Conservation (phyloP, 805 yeast genomes). For the Candida pini region DNA sequence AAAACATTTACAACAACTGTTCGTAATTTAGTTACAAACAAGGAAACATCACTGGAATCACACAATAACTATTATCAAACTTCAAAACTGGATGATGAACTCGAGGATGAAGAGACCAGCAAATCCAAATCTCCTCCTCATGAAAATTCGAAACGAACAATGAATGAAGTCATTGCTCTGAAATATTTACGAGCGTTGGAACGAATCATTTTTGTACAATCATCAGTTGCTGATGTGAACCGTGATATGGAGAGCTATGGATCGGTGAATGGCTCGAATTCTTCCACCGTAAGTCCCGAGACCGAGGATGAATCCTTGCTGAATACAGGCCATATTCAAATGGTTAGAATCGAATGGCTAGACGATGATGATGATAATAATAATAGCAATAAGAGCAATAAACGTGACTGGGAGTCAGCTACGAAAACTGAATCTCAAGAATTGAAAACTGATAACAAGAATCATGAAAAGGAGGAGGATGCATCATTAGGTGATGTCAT, state of each 20-base stretch:
- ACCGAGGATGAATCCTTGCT: not conserved
- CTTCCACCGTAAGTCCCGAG: slow-evolving; percentile 3
- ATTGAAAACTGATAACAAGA: not conserved
- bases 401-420: slow-evolving; percentile 1
- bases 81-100: not conserved
- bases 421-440: not conserved
- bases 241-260: slow-evolving; percentile 12
- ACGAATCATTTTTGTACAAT: slow-evolving; percentile 20
- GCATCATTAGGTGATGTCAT: not conserved
- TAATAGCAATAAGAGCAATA: not conserved
- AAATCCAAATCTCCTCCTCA: not conserved
- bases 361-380: slow-evolving; percentile 5
- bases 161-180: slow-evolving; percentile 17
- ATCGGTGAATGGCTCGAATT: slow-evolving; percentile 15
- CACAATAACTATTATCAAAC: slow-evolving; percentile 12
- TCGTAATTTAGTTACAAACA: slow-evolving; percentile 12
- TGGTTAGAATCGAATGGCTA: slow-evolving; percentile 16
- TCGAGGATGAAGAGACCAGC: not conserved
- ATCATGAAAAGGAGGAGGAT: not conserved
- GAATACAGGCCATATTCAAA: slow-evolving; percentile 8
- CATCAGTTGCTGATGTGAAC: slow-evolving; percentile 17
- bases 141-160: not conserved
- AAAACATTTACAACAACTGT: slow-evolving; percentile 11
- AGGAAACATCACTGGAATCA: slow-evolving; percentile 10
- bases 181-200: slow-evolving; percentile 21